phyloP scores from a whole-genome alignment of 1,284 basidiomycete genomes.

The Sparassis latifolia region DNA sequence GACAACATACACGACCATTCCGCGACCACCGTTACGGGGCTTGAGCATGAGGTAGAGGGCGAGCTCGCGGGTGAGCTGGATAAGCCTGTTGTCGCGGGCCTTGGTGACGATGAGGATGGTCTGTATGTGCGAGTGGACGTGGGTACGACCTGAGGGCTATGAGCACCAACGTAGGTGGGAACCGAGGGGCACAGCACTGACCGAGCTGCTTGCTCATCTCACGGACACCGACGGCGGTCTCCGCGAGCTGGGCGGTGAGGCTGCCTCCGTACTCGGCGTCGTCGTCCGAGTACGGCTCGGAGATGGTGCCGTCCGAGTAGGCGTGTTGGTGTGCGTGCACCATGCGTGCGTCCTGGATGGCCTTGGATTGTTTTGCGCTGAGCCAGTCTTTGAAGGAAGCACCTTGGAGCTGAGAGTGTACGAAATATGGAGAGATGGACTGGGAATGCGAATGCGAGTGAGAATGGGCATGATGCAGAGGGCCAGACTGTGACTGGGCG shows the following conservation, averaged over 20 bases:
- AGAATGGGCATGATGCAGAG: conserved; percentile 15
- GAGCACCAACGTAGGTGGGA: conserved; percentile 1
- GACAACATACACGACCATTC: conserved; percentile 66
- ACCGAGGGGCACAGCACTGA: conserved; percentile 32
- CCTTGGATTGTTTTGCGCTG: conserved; percentile 41
- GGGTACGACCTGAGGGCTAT: conserved; percentile 68
- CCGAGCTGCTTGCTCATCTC: conserved; percentile 99
- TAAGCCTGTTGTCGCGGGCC: conserved; percentile 94
- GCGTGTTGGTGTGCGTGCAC: conserved; percentile 3
- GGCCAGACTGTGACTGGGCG: conserved; percentile 14
- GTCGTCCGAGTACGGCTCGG: conserved; percentile 30
- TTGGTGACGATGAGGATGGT: conserved; percentile 96
- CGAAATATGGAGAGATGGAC: conserved; percentile 72
- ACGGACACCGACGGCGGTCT: conserved; percentile 93
- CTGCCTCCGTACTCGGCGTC: conserved; percentile 67
- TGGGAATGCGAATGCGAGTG: conserved; percentile 23
- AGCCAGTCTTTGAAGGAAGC: conserved; percentile 70
- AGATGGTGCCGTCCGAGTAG: conserved; percentile 18
- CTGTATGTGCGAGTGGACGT: conserved; percentile 89
- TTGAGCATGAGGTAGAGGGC: conserved; percentile 93
- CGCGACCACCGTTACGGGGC: conserved; percentile 38
- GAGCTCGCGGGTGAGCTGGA: conserved; percentile 90
- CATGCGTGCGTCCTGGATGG: conserved; percentile 33
- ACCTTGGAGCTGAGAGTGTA: conserved; percentile 79
- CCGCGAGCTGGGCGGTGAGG: conserved; percentile 89